phyloP scores from a whole-genome alignment of 352 stramenopile genomes.

The Pythium sukuiense region DNA sequence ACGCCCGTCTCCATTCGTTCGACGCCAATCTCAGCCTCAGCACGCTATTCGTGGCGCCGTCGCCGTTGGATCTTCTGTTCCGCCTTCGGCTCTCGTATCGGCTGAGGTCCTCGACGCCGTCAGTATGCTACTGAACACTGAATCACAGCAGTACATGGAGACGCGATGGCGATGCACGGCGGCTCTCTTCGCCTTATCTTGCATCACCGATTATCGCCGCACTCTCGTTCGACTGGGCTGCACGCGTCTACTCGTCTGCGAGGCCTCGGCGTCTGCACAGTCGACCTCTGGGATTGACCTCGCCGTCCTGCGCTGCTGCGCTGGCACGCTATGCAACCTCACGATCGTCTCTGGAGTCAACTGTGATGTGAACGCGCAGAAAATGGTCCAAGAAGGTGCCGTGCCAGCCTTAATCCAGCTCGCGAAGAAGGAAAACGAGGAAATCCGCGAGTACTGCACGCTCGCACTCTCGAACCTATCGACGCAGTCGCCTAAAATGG shows the following conservation, averaged over 20 bases:
- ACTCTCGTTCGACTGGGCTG: conserved; percentile 50
- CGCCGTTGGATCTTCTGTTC: conserved; percentile 11
- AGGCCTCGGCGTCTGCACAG: conserved; percentile 34
- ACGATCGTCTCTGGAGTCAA: conserved; percentile 33
- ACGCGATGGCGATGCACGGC: conserved; percentile 64
- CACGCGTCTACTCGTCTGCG: conserved; percentile 45
- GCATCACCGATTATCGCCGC: conserved; percentile 39
- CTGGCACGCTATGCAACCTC: conserved; percentile 61
- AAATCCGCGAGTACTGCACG: conserved; percentile 68
- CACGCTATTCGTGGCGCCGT: conserved; percentile 12
- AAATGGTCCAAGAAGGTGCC: conserved; percentile 64
- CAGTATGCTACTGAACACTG: conserved; percentile 30
- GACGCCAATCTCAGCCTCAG: conserved; percentile 24
- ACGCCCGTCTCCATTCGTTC: conserved; percentile 14
- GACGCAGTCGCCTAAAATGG: conserved; percentile 60
- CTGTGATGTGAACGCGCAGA: conserved; percentile 35
- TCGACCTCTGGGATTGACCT: conserved; percentile 19
- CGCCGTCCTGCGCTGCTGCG: conserved; percentile 47
- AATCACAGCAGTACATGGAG: conserved; percentile 27
- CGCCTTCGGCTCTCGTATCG: conserved; percentile 33
- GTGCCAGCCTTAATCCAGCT: conserved; percentile 69
- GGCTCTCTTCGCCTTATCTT: conserved; percentile 57
- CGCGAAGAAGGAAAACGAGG: conserved; percentile 55
- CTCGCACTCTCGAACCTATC: conserved; percentile 74
- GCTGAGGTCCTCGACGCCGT: conserved; percentile 41